These are phyloP conservation scores for Xenosphaeropsis pyriputrescens DNA, from an alignment of 2,329 filamentous ascomycete genomes.

Conservation along the genomic window DNA sequence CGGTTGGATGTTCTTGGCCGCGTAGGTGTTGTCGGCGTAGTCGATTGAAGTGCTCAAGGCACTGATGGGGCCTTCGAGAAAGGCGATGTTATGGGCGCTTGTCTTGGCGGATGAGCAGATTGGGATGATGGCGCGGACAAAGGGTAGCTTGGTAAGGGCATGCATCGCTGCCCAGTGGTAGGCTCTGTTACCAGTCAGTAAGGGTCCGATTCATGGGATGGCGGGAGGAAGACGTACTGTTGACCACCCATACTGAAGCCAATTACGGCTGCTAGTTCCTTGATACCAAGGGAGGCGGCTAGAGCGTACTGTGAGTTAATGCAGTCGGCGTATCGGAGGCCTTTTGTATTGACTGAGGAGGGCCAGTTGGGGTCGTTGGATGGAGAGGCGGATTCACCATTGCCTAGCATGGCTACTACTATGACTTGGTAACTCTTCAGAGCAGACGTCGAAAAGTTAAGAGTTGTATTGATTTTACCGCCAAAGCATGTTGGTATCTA, in stretches of 20 bases:
- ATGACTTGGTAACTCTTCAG: constrained; percentile 28
- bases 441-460: constrained; percentile 27
- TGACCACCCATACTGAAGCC: constrained; percentile 37
- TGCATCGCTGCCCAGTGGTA: constrained; percentile 31
- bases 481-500: constrained; percentile 39
- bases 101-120: constrained; percentile 30
- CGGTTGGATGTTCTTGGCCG: constrained; percentile 13
- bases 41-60: constrained; percentile 25
- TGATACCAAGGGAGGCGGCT: constrained; percentile 21
- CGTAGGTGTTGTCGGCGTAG: constrained; percentile 20
- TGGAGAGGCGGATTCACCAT: constrained; percentile 30
- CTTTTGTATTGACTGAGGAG: constrained; percentile 12
- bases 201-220: no score
- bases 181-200: constrained; percentile 5
- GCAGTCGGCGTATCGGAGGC: constrained; percentile 23
- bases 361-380: constrained; percentile 28
- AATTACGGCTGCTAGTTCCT: constrained; percentile 23
- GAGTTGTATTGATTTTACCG: constrained; percentile 31
- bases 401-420: constrained; percentile 29
- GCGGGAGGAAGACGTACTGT: constrained; percentile 8
- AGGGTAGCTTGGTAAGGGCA: constrained; percentile 14
- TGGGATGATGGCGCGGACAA: constrained; percentile 23
- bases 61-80: constrained; percentile 28
- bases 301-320: constrained; percentile 25
- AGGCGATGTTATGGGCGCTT: constrained; percentile 29